Percentiles rank a stretch among this genome's conserved stretches.
phyloP scores from a whole-genome alignment of 2,329 filamentous ascomycete genomes.

The Paramyrothecium roridum region DNA sequence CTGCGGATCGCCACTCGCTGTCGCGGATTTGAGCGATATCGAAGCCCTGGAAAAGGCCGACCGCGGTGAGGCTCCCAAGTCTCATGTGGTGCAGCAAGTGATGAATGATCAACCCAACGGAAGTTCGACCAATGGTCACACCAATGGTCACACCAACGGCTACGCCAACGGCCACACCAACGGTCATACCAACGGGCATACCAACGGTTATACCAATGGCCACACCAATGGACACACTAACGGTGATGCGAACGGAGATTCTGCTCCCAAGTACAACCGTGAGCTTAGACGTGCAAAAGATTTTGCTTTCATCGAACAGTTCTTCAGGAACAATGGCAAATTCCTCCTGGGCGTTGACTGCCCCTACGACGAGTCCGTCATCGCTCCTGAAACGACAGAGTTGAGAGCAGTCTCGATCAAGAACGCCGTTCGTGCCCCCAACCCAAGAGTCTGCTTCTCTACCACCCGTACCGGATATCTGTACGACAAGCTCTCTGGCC shows the following conservation, averaged over 20 bases:
- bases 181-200: not conserved
- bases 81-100: not conserved
- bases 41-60: conserved; percentile 5
- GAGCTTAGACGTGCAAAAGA: not conserved
- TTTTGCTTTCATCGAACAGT: conserved; percentile 15
- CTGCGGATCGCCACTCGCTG: conserved; percentile 17
- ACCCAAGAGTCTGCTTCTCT: conserved; percentile 21
- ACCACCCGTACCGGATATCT: conserved; percentile 21
- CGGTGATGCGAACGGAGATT: not conserved
- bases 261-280: not conserved
- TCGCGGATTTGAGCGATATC: conserved; percentile 12
- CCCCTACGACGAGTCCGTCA: conserved; percentile 13
- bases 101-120: not conserved
- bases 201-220: not conserved
- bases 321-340: conserved; percentile 19
- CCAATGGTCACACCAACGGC: not conserved
- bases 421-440: conserved; percentile 25
- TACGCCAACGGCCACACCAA: not conserved
- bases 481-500: conserved; percentile 23
- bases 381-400: conserved; percentile 6
- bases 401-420: conserved; percentile 7
- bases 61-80: not conserved
- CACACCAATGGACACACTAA: not conserved
- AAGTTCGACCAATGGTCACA: not conserved
- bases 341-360: conserved; percentile 24